These are phyloP conservation scores for Pseudocercospora macadamiae DNA, from an alignment of 2,329 filamentous ascomycete species.

Conservation along the genomic window DNA sequence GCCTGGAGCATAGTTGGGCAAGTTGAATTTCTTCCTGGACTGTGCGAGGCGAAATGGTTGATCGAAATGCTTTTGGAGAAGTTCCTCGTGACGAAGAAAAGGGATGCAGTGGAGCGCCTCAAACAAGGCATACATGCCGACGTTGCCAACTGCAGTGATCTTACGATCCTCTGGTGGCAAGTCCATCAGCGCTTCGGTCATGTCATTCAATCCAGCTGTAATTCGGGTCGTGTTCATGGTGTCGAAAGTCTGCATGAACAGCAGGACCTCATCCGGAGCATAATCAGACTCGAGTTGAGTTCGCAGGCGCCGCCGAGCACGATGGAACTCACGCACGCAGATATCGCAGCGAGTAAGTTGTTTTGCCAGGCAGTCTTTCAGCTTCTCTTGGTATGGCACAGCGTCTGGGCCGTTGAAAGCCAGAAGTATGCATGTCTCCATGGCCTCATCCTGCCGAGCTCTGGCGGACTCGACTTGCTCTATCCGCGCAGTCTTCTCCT, in stretches of 20 bases:
- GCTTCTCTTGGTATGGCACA: conserved; percentile 44
- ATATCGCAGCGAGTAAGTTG: conserved; percentile 54
- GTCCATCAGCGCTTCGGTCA: conserved; percentile 44
- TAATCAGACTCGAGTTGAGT: conserved; percentile 46
- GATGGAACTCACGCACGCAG: conserved; percentile 54
- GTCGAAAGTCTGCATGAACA: conserved; percentile 50
- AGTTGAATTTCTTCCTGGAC: conserved; percentile 74
- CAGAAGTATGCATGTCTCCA: conserved; percentile 50
- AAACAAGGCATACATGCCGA: conserved; percentile 78
- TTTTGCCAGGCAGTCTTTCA: conserved; percentile 43
- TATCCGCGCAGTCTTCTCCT: conserved; percentile 30
- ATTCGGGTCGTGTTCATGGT: conserved; percentile 51
- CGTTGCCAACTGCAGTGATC: conserved; percentile 55
- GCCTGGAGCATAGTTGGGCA: conserved; percentile 75
- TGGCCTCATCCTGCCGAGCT: conserved; percentile 44
- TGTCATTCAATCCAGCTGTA: conserved; percentile 45
- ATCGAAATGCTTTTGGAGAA: conserved; percentile 68
- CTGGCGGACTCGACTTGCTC: conserved; percentile 44
- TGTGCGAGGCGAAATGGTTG: conserved; percentile 81
- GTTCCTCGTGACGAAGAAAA: conserved; percentile 64
- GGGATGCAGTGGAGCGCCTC: conserved; percentile 84
- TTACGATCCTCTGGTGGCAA: conserved; percentile 55
- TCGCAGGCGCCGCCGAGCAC: conserved; percentile 46
- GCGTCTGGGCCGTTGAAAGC: conserved; percentile 54
- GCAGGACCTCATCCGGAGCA: conserved; percentile 47